Percentiles rank a stretch among this genome's conserved stretches.
These are phyloP conservation scores for Hymenoscyphus occultus DNA, from an alignment of 2,329 filamentous ascomycete species.

Conservation along the genomic window DNA sequence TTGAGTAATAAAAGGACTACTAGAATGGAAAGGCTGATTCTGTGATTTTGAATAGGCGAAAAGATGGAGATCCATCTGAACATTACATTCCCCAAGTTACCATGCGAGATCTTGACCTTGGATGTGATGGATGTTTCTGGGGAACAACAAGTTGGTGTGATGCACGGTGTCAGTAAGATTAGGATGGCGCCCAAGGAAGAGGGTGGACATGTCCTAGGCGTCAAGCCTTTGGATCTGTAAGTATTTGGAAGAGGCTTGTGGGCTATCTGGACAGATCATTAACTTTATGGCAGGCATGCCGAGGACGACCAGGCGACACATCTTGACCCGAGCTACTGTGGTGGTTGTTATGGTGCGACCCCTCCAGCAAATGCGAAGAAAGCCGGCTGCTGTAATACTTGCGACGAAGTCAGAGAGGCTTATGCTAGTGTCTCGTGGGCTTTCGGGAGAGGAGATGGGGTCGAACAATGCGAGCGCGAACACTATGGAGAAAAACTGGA, in stretches of 20 bases:
- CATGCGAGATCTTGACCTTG: slow-evolving; percentile 91
- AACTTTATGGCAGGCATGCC: slow-evolving; percentile 52
- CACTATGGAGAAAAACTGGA: slow-evolving; percentile 89
- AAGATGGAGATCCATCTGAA: slow-evolving; percentile 99
- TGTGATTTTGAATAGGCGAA: slow-evolving; percentile 59
- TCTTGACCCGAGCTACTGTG: slow-evolving; percentile 89
- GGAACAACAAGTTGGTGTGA: slow-evolving; percentile 91
- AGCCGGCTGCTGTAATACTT: slow-evolving; percentile 92
- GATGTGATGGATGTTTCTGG: slow-evolving; percentile 99
- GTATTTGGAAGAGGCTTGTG: slow-evolving; percentile 31
- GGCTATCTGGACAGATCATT: background rate
- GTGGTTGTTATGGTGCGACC: slow-evolving; percentile 83
- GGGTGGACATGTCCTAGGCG: slow-evolving; percentile 73
- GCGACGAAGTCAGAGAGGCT: slow-evolving; percentile 92
- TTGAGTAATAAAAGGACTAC: background rate
- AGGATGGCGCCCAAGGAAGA: slow-evolving; percentile 69
- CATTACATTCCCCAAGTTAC: slow-evolving; percentile 88
- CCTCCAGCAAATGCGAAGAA: slow-evolving; percentile 70
- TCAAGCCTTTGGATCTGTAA: slow-evolving; percentile 65
- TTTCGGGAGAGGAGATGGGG: slow-evolving; percentile 85
- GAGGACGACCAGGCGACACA: slow-evolving; percentile 69
- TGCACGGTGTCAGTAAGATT: slow-evolving; percentile 90
- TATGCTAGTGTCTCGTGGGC: slow-evolving; percentile 90
- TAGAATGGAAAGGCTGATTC: background rate
- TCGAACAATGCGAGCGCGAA: slow-evolving; percentile 93